Evolutionary conservation across 306 rosid species (phyloP), one percentile per base, ranked within the genome.

Genomic region (Vigna hirtella): DNA sequence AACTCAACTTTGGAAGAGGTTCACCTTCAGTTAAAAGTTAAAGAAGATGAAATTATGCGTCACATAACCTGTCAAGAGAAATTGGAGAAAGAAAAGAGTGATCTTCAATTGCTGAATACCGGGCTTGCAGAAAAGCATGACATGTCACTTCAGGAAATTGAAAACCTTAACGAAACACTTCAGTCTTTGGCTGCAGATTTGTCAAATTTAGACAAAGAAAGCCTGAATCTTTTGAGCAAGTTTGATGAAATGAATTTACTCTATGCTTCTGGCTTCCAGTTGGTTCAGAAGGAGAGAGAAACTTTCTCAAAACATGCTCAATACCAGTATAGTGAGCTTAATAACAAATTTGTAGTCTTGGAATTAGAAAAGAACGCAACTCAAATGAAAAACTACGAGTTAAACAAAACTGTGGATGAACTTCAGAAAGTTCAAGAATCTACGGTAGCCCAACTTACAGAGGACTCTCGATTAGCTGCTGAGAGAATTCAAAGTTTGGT

Each of bases 201-300:
- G 87, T 81, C 83, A 74, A 83, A 88, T 77, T 71, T 90, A 85
- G 98, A 92, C 78, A 87, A 72, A 69, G 86, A 83, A 75, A 89
- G 90, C 87, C 79, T 83, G 82, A 84, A 66, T 57, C 86, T 92
- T 79, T 78, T 85, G 73, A 86, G 76, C 66, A 88, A 91, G 82
- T 92, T 95, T 76, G 89, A 89, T 68, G 85, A 83, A 83, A 85
- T 95, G 83, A 86, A 71, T 87, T 83, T 79, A 72, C 91, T 91
- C 28, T 79, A 88, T 72, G 92, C 85, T 79, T 79, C 88, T 42
- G 88, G 86, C 89, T 88, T 91, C 81, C 84, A 76, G 84, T 76
- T 92, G 88, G 83, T 81, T 80, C 90, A 87, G 76, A 81, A 83
- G 79, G 98, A 89, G 84, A 90, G 81, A 79, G 89, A 86, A 68